Evolutionary conservation across 805 yeast species (phyloP).

Genomic region (Schwanniomyces yamadae): DNA sequence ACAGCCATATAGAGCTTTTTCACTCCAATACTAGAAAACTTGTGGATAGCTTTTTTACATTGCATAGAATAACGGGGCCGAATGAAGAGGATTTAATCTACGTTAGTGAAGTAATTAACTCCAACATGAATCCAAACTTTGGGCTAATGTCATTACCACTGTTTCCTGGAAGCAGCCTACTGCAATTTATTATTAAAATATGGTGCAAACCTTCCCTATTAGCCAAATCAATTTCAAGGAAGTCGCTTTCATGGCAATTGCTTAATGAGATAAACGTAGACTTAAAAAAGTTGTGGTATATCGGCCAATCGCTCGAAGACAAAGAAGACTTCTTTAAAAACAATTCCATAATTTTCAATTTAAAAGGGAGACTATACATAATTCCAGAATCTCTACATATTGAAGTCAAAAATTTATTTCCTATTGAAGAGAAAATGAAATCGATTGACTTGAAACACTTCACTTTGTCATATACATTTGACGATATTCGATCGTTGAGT

Average conservation of each 20-base stretch:
- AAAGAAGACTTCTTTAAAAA: conserved; percentile 15
- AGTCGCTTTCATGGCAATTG: conserved; percentile 18
- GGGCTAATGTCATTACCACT: conserved; percentile 26
- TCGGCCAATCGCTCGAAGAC: conserved; percentile 9
- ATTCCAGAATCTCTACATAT: conserved; percentile 8
- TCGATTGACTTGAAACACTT: conserved; percentile 1
- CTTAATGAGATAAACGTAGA: conserved; percentile 16
- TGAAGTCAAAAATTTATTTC: neutral
- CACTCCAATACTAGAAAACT: conserved; percentile 14
- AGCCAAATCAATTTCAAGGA: neutral
- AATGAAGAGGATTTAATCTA: conserved; percentile 19
- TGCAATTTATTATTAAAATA: conserved; percentile 16
- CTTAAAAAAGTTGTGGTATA: conserved; percentile 13
- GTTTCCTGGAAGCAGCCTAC: conserved; percentile 7
- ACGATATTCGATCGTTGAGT: conserved; percentile 26
- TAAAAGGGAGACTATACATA: conserved; percentile 22
- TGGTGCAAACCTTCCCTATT: conserved; percentile 16
- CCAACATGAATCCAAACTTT: conserved; percentile 26
- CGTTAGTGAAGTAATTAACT: conserved; percentile 29
- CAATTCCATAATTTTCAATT: conserved; percentile 20
- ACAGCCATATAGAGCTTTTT: conserved; percentile 9
- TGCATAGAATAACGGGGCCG: conserved; percentile 16
- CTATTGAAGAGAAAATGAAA: neutral
- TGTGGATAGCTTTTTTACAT: conserved; percentile 26
- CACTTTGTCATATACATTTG: conserved; percentile 26